Evolutionary conservation across 768 basidiomycete genomes (phyloP), one percentile per base, ranked within the genome.

Genomic region (Russula sp.): DNA sequence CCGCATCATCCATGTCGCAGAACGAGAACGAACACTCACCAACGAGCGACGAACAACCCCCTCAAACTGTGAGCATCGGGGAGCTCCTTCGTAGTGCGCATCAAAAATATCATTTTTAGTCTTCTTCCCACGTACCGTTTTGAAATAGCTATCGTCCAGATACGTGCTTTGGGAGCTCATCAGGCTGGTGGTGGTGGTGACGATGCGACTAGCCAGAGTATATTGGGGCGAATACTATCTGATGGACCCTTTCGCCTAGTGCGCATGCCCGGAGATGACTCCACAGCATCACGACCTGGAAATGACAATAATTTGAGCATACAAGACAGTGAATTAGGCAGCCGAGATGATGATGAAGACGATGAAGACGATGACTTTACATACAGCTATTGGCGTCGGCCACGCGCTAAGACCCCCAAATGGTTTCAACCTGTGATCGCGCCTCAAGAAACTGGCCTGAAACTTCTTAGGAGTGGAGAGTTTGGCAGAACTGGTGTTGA

Each of bases 401-500:
- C 60, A 39, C 64, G 50, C 47, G 60, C 66, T 34, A 71, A 68
- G 65, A 71, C 72, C 51, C 71, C 66, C 37, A 68, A 64, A 13
- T 79, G 75, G 76, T 78, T 73, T 61, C 70, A 73, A 35, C 65
- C 74, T 49, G 77, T 80, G 27, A 82, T 73, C 20, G 80, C 86
- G 62, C 88, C 91, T 6, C 82, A 87, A 72, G 68, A 81, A 55
- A 78, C 75, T 37, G 93, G 93, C 2, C 69, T 85, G 16, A 77
- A 82, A 47, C 77, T 96, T 13, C 78, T 91, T 10, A 80, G 81
- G 66, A 80, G 85, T 67, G 93, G 93, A 51, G 89, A 94, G 57
- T 96, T 94, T 73, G 92, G 92, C 18, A 75, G 82, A 61, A 77
- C 90, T 39, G 76, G 77, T 40, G 73, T 77, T 59, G 85, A 85